Evolutionary conservation across 257 asterid genomes (phyloP).

Genomic region (Solanum sejunctum): DNA sequence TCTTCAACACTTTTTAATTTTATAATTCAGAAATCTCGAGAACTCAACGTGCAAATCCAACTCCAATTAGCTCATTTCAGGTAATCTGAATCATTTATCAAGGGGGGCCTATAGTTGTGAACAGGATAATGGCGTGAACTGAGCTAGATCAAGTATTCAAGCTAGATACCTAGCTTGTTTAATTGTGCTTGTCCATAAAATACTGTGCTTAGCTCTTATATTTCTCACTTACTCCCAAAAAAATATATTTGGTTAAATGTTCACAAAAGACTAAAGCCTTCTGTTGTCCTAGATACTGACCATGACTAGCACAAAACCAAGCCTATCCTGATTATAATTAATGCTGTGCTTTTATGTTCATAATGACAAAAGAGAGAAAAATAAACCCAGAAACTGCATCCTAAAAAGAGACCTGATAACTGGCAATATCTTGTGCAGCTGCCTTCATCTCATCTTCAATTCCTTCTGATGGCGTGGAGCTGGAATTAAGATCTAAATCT

Average conservation of each 20-base stretch:
- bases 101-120: background rate
- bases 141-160: background rate
- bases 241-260: background rate
- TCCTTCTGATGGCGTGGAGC: constrained; percentile 17
- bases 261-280: background rate
- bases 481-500: constrained; percentile 19
- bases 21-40: background rate
- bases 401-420: constrained; percentile 58
- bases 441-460: constrained; percentile 43
- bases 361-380: background rate
- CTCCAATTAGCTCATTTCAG: background rate
- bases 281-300: background rate
- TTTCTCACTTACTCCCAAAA: background rate
- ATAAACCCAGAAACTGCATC: background rate
- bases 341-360: background rate
- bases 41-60: background rate
- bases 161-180: background rate
- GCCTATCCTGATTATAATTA: background rate
- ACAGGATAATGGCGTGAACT: background rate
- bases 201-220: background rate
- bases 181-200: background rate
- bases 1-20: background rate
- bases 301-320: background rate
- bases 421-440: constrained; percentile 61
- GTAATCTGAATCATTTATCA: background rate